Evolutionary conservation across 2,329 filamentous ascomycete species (phyloP), one percentile per base, ranked within the genome.

Genomic region (Helicocarpus griseus): DNA sequence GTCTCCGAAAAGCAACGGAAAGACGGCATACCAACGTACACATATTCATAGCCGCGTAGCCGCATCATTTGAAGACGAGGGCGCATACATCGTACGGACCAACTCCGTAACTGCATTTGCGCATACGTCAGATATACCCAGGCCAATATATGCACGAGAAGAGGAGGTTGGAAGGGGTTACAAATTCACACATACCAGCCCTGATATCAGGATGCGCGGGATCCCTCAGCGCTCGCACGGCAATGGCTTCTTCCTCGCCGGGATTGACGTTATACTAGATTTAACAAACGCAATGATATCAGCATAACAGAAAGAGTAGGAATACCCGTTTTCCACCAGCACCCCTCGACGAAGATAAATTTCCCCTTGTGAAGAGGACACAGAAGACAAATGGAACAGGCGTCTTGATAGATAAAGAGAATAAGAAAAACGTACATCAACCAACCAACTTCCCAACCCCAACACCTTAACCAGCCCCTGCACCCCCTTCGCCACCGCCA

Each of bases 1-100:
- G n/a, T n/a, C n/a, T n/a, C n/a, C n/a, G n/a, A 91, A 96, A 68
- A 90, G 77, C 3, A 22, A 35, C 33, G 6, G 17, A n/a, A 4
- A 14, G 33, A 35, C n/a, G n/a, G n/a, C n/a, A n/a, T n/a, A n/a
- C n/a, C n/a, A n/a, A n/a, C n/a, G n/a, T n/a, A n/a, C n/a, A 14
- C 24, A 28, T 43, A 28, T 24, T 24, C 28, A 43, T 7, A 43
- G 40, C 22, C 40, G 40, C 13, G 22, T 43, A 8, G 40, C 28
- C 9, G 14, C 22, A 28, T 43, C 22, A n/a, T n/a, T n/a, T n/a
- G n/a, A n/a, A 29, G 22, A 43, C 13, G 40, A 28, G 22, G 40
- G 8, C 5, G 24, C n/a, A 17, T 46, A 46, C 43, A 46, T 46
- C 13, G 28, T 46, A 4, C 43, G 43, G 33, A 46, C 29, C 19